phyloP scores from a whole-genome alignment of 2,329 filamentous ascomycete genomes.

The Blumeria graminis region DNA sequence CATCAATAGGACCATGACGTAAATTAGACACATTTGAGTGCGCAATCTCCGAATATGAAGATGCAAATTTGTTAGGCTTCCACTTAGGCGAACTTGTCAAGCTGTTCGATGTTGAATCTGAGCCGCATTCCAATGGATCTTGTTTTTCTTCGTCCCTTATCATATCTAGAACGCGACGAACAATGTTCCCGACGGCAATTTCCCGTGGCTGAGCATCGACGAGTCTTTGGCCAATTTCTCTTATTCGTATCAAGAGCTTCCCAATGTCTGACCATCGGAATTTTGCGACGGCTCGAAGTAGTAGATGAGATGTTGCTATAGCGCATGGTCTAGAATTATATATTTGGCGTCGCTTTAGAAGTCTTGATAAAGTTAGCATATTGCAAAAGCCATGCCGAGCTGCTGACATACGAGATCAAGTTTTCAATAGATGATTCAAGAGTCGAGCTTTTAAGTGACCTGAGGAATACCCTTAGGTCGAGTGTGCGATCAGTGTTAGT shows the following conservation, averaged over 20 bases:
- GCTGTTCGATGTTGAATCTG: conserved; percentile 13
- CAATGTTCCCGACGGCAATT: conserved; percentile 83
- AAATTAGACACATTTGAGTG: conserved; percentile 8
- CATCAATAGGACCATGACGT: conserved; percentile 11
- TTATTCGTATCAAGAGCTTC: conserved; percentile 57
- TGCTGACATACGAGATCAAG: conserved; percentile 41
- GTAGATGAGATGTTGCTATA: conserved; percentile 69
- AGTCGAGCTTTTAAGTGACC: conserved; percentile 48
- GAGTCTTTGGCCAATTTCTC: conserved; percentile 52
- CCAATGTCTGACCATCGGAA: conserved; percentile 57
- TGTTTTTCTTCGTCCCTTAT: conserved; percentile 81
- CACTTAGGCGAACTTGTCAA: conserved; percentile 12
- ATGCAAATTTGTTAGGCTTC: conserved; percentile 5
- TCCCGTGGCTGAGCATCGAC: conserved; percentile 66
- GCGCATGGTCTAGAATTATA: conserved; percentile 71
- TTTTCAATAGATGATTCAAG: conserved; percentile 67
- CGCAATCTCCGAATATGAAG: conserved; percentile 2
- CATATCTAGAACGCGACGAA: conserved; percentile 67
- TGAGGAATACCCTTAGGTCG: conserved; percentile 54
- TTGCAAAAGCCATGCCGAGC: conserved; percentile 5
- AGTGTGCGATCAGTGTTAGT: conserved; percentile 30
- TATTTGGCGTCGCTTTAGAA: conserved; percentile 81
- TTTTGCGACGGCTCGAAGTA: conserved; percentile 65
- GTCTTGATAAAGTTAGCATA: conserved; percentile 18
- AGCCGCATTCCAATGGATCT: conserved; percentile 35